Conservation (phyloP, 495 filamentous ascomycete species). For the Talaromyces trachyspermus region DNA sequence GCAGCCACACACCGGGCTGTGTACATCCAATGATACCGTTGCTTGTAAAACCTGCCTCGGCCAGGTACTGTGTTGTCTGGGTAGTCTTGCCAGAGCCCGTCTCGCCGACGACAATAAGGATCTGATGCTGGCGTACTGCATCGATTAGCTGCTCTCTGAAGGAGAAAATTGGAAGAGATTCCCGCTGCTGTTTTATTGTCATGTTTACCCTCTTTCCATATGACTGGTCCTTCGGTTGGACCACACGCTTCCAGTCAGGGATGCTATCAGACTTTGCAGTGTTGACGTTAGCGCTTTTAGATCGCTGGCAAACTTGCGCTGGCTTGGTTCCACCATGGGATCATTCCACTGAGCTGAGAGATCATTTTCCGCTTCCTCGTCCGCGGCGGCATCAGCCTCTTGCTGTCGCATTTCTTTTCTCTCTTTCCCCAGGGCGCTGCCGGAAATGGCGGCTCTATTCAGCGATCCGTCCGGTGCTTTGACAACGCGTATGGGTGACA, state of each 20-base stretch:
- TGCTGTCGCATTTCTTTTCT: constrained; percentile 57
- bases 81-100: constrained; percentile 97
- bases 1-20: constrained; percentile 94
- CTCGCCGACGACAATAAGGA: constrained; percentile 93
- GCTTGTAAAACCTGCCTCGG: constrained; percentile 84
- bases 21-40: constrained; percentile 93
- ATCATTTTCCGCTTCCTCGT: constrained; percentile 74
- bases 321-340: constrained; percentile 80
- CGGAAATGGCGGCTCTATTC: constrained; percentile 91
- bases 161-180: constrained; percentile 82
- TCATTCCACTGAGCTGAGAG: constrained; percentile 91
- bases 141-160: constrained; percentile 84
- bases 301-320: constrained; percentile 81
- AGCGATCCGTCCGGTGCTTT: constrained; percentile 96
- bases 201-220: constrained; percentile 81
- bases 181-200: constrained; percentile 91
- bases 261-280: constrained; percentile 54
- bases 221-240: constrained; percentile 71
- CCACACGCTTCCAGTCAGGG: constrained; percentile 88
- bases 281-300: constrained; percentile 49
- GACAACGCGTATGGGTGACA: constrained; percentile 91
- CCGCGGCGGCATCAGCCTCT: constrained; percentile 62
- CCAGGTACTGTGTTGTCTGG: constrained; percentile 88
- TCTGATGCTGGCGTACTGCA: constrained; percentile 78
- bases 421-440: constrained; percentile 84